Conservation (phyloP, 371 early-diverging fungal genomes). For the Mucor racemosus region DNA sequence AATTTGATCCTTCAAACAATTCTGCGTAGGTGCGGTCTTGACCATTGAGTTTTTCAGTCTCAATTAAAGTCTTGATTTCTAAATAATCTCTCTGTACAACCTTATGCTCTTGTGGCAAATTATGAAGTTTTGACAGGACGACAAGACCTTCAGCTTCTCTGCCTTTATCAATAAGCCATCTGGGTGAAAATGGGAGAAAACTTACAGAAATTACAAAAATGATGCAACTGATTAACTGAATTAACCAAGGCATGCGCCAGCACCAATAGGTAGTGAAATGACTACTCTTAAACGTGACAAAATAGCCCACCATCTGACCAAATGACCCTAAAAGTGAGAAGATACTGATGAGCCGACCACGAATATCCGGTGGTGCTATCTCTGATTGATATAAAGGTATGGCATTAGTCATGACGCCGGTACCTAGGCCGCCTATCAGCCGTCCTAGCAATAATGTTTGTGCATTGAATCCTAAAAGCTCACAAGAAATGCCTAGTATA, state of each 20-base stretch:
- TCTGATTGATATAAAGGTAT: conserved; percentile 51
- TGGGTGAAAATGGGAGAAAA: conserved; percentile 57
- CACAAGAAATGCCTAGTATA: conserved; percentile 36
- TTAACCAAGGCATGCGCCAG: conserved; percentile 47
- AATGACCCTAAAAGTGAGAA: conserved; percentile 38
- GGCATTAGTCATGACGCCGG: conserved; percentile 48
- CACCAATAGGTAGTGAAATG: conserved; percentile 34
- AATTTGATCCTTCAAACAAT: conserved; percentile 39
- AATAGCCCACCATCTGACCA: conserved; percentile 50
- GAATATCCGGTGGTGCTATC: conserved; percentile 74
- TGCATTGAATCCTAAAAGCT: conserved; percentile 37
- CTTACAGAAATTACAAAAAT: conserved; percentile 11
- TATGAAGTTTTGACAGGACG: conserved; percentile 39
- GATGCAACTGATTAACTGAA: conserved; percentile 32
- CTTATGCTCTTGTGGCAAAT: conserved; percentile 29
- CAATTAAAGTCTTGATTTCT: conserved; percentile 40
- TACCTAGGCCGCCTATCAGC: conserved; percentile 43
- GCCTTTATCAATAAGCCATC: conserved; percentile 58
- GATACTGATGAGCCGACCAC: conserved; percentile 48
- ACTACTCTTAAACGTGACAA: conserved; percentile 44
- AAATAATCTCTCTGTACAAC: conserved; percentile 36
- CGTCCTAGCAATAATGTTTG: conserved; percentile 35
- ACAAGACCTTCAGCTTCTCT: conserved; percentile 40
- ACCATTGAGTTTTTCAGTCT: conserved; percentile 33
- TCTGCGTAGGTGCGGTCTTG: conserved; percentile 36